A percentile compares a stretch with the other conserved stretches of the same genome.
Evolutionary conservation across 345 rosid genomes (phyloP).

Genomic region (Gossypium sturtianum): DNA sequence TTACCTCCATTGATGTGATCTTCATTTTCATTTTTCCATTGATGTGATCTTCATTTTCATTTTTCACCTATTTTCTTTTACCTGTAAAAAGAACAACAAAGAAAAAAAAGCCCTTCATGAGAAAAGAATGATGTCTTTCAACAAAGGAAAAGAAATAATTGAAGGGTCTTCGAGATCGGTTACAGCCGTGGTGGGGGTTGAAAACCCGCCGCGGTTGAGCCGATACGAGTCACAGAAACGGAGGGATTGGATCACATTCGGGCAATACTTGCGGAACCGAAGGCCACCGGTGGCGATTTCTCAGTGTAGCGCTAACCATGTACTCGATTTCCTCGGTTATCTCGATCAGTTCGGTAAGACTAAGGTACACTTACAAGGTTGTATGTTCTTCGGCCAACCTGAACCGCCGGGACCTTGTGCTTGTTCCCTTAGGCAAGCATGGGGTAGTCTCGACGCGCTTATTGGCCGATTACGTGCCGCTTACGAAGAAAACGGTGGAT

Average conservation of each 20-base stretch:
- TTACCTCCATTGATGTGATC: slow-evolving; percentile 29
- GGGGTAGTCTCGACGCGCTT: slow-evolving; percentile 92
- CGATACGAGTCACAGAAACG: slow-evolving; percentile 80
- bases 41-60: slow-evolving; percentile 28
- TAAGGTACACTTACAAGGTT: slow-evolving; percentile 72
- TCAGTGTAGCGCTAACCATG: slow-evolving; percentile 54
- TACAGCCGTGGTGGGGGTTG: slow-evolving; percentile 16
- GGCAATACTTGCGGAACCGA: slow-evolving; percentile 78
- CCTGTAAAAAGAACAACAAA: too few species aligned
- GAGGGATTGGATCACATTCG: slow-evolving; percentile 86
- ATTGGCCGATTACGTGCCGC: slow-evolving; percentile 91
- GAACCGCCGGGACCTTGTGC: slow-evolving; percentile 79
- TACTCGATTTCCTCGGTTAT: slow-evolving; percentile 76
- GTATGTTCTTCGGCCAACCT: slow-evolving; percentile 68
- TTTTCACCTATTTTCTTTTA: slow-evolving; percentile 16
- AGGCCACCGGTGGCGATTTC: slow-evolving; percentile 71
- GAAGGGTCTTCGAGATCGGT: slow-evolving; percentile 41
- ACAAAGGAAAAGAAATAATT: slow-evolving; percentile 63
- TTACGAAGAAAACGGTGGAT: slow-evolving; percentile 74
- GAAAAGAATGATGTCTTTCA: slow-evolving; percentile 29
- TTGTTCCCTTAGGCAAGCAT: slow-evolving; percentile 79
- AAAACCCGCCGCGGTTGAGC: slow-evolving; percentile 49
- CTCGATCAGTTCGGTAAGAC: slow-evolving; percentile 89
- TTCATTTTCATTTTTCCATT: slow-evolving; percentile 15
- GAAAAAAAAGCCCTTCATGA: not conserved